These are phyloP conservation scores for Pyrenula massariospora DNA, from an alignment of 495 filamentous ascomycete species.

Conservation along the genomic window DNA sequence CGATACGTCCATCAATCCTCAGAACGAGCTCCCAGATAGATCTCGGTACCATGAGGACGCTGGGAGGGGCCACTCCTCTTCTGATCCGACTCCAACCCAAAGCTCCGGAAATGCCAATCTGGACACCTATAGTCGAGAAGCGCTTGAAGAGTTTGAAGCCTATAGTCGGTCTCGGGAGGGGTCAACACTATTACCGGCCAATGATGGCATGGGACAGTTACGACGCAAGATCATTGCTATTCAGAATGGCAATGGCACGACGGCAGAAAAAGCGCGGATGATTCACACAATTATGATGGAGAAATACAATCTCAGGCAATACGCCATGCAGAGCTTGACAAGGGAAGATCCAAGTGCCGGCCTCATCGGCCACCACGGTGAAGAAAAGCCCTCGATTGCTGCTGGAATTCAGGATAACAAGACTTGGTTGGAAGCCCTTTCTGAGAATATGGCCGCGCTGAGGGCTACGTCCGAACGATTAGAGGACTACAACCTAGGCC, in stretches of 20 bases:
- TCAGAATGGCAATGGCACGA: conserved; percentile 24
- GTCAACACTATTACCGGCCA: conserved; percentile 52
- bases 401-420: too few species aligned
- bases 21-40: conserved; percentile 16
- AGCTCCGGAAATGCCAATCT: conserved; percentile 6
- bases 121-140: background rate
- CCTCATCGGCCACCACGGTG: conserved; percentile 20
- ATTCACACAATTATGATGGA: conserved; percentile 79
- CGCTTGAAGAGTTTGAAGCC: conserved; percentile 1
- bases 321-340: conserved; percentile 23
- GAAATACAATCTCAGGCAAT: conserved; percentile 48
- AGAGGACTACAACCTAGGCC: conserved; percentile 55
- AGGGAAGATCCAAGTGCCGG: conserved; percentile 21
- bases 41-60: conserved; percentile 11
- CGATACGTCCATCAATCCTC: conserved; percentile 14
- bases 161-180: conserved; percentile 1
- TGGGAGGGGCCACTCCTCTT: background rate
- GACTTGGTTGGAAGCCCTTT: too few species aligned
- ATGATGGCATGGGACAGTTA: conserved; percentile 80
- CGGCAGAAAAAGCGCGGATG: conserved; percentile 64
- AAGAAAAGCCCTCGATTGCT: background rate
- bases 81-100: conserved; percentile 1
- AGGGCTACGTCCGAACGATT: conserved; percentile 18
- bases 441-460: background rate
- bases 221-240: conserved; percentile 70